Conservation (phyloP, 1,284 basidiomycete species). For the Sporisorium iseilematis-ciliati region DNA sequence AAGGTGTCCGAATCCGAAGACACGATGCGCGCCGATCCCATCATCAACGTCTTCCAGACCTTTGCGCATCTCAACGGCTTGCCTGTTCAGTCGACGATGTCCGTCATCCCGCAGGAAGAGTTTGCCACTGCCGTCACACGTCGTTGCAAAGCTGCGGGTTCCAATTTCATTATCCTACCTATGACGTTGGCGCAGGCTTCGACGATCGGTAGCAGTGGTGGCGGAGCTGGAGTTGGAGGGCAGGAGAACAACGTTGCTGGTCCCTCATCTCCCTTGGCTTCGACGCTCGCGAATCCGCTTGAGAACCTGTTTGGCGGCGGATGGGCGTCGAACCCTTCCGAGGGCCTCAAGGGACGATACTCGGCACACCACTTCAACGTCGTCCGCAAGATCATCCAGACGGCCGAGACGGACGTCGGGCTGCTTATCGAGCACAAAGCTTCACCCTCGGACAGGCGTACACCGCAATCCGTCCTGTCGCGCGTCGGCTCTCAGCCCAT, state of each 20-base stretch:
- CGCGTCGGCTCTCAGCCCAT: conserved; percentile 72
- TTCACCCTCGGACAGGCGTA: background rate
- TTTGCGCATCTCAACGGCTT: conserved; percentile 83
- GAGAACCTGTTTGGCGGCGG: conserved; percentile 58
- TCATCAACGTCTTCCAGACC: conserved; percentile 83
- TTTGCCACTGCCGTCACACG: conserved; percentile 79
- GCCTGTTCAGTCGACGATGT: conserved; percentile 75
- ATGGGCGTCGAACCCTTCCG: conserved; percentile 18
- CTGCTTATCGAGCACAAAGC: conserved; percentile 82
- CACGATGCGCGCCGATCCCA: conserved; percentile 79
- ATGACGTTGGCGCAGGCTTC: conserved; percentile 74
- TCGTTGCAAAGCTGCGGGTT: conserved; percentile 75
- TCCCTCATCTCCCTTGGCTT: conserved; percentile 38
- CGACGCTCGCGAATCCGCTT: conserved; percentile 54
- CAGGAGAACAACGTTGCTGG: conserved; percentile 20
- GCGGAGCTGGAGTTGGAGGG: background rate
- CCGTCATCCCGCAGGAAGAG: conserved; percentile 79
- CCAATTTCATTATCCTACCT: conserved; percentile 84
- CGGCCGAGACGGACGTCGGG: conserved; percentile 74
- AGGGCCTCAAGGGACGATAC: conserved; percentile 58
- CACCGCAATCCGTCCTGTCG: conserved; percentile 18
- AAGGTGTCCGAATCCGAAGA: conserved; percentile 80
- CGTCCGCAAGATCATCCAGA: conserved; percentile 82
- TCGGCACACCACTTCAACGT: conserved; percentile 74
- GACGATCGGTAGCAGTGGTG: conserved; percentile 5